phyloP scores from a whole-genome alignment of 2,329 filamentous ascomycete genomes.

The Didymosphaeria variabile region DNA sequence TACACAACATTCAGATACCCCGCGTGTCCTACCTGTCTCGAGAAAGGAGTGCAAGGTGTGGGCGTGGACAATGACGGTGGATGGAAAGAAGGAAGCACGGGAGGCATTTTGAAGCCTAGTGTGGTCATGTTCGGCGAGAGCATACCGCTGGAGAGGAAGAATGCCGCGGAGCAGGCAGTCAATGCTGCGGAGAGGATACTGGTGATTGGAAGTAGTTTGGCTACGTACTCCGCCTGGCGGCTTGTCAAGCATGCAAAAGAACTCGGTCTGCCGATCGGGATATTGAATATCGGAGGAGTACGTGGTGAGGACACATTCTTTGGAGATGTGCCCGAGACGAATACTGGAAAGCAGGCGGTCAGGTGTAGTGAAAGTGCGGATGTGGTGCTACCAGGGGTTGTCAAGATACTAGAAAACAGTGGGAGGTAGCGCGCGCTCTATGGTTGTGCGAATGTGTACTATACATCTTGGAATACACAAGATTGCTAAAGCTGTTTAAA shows the following conservation, averaged over 20 bases:
- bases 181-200: slow-evolving; percentile 77
- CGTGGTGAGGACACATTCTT: slow-evolving; percentile 81
- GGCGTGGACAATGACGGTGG: slow-evolving; percentile 82
- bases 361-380: slow-evolving; percentile 54
- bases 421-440: slow-evolving; percentile 5
- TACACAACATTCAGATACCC: slow-evolving; percentile 94
- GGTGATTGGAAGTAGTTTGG: slow-evolving; percentile 86
- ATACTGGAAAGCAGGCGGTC: slow-evolving; percentile 49
- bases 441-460: not conserved
- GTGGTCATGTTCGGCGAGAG: slow-evolving; percentile 98
- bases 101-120: slow-evolving; percentile 87
- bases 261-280: slow-evolving; percentile 82
- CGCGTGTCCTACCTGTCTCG: slow-evolving; percentile 81
- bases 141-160: slow-evolving; percentile 74
- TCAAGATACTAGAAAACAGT: slow-evolving; percentile 34
- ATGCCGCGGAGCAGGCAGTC: slow-evolving; percentile 79
- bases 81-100: slow-evolving; percentile 63
- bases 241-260: slow-evolving; percentile 85
- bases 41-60: slow-evolving; percentile 70
- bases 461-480: not conserved
- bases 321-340: slow-evolving; percentile 59
- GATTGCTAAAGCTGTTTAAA: not conserved
- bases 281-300: slow-evolving; percentile 87
- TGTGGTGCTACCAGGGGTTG: slow-evolving; percentile 44
- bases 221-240: slow-evolving; percentile 95